Evolutionary conservation across 306 rosid genomes (phyloP), one percentile per base, ranked within the genome.

Genomic region (Begonia loranthoides): DNA sequence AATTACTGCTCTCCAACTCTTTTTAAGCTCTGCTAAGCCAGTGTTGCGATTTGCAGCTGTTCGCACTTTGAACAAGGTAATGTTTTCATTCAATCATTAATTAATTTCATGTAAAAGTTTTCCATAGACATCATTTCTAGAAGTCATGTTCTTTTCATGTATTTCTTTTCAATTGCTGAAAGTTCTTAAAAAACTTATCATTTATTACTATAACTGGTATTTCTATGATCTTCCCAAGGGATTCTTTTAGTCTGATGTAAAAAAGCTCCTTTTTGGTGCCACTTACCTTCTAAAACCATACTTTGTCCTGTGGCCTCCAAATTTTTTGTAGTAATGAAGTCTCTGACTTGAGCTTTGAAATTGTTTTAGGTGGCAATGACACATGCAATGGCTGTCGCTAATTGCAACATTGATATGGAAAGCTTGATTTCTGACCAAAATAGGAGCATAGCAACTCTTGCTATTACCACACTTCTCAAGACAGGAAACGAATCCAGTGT

Each of bases 321-420:
- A n/a, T 39, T 39, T 39, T 39, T 10, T 39, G 43, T 39, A 10
- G 43, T 6, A 10, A 10, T 5, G 43, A 10, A 10, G 43, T 39
- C 10, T 5, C 43, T 46, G 14, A 8, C 12, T 54, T 12, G 17
- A 41, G 38, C 19, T 60, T n/a, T 38, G 56, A 49, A 65, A 33
- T 10, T 66, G 67, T 62, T 62, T 61, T 81, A 90, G 95, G 99
- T 90, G 67, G 99, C 99, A 70, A 90, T 90, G 99, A 76, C 92
- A 45, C 95, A 90, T 74, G 94, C 99, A 71, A 76, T 85, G 97
- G 94, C 95, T 13, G 99, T 90, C 70, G 86, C 99, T 10, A 90
- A 90, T 77, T 90, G 99, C 80, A 90, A 90, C 69, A 90, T 90
- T 58, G 99, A 90, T 54, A 90, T 90, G 95, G 97, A 90, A 69